Percentiles rank a stretch among this genome's conserved stretches.
phyloP scores from a whole-genome alignment of 225 moss, liverwort and hornwort species.

The Sphagnum contortum region DNA sequence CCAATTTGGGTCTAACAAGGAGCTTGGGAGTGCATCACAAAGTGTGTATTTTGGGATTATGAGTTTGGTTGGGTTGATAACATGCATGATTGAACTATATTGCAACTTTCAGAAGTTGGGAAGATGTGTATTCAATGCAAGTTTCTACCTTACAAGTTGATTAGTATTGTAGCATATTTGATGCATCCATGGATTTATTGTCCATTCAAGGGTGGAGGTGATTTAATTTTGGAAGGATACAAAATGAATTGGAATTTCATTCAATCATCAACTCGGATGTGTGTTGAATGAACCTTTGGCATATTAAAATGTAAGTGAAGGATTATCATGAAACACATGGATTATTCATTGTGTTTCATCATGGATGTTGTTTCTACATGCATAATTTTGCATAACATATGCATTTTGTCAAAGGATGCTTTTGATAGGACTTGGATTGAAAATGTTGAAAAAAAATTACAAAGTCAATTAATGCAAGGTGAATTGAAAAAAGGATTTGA shows the following conservation, averaged over 20 bases:
- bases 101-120: background rate
- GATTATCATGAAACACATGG: background rate
- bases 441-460: too few species aligned
- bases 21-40: too few species aligned
- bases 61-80: background rate
- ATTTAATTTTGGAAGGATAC: background rate
- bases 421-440: background rate
- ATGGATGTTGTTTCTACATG: background rate
- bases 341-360: background rate
- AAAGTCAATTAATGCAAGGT: too few species aligned
- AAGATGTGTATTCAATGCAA: background rate
- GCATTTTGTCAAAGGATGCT: background rate
- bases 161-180: too few species aligned
- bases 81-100: background rate
- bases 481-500: background rate
- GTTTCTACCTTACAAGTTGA: background rate
- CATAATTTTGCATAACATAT: background rate
- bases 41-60: background rate
- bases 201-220: background rate
- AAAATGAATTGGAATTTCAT: slow-evolving; percentile 6
- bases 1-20: too few species aligned
- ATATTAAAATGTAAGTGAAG: background rate
- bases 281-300: slow-evolving; percentile 1
- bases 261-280: slow-evolving; percentile 1
- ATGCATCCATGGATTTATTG: slow-evolving; percentile 1